These are phyloP conservation scores for Zygosaccharomyces rouxii DNA, from an alignment of 805 yeast species.

Conservation along the genomic window DNA sequence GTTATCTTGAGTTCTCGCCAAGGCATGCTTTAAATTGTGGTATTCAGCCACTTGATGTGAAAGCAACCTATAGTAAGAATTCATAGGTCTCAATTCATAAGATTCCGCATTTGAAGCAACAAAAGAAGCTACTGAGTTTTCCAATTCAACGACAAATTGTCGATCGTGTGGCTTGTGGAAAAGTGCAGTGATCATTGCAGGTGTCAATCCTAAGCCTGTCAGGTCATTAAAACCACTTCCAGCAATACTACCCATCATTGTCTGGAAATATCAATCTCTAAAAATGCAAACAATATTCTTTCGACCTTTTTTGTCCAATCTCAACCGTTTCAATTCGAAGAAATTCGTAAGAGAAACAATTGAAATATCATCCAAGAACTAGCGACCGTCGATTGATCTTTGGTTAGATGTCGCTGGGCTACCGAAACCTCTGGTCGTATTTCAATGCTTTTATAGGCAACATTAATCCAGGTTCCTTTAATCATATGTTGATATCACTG, in stretches of 20 bases:
- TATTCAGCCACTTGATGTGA: slow-evolving; percentile 70
- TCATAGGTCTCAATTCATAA: slow-evolving; percentile 49
- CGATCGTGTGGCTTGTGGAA: slow-evolving; percentile 44
- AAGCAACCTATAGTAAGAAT: slow-evolving; percentile 63
- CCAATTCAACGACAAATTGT: slow-evolving; percentile 46
- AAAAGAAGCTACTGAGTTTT: slow-evolving; percentile 44
- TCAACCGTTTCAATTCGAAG: not conserved
- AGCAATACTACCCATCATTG: not conserved
- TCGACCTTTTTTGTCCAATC: not conserved
- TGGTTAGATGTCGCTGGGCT: not conserved
- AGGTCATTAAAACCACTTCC: not conserved
- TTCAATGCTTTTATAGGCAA: not conserved
- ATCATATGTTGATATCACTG: not conserved
- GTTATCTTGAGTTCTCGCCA: slow-evolving; percentile 46
- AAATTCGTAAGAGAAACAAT: not conserved
- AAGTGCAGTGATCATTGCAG: slow-evolving; percentile 39
- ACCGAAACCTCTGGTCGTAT: not conserved
- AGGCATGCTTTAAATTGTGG: slow-evolving; percentile 54
- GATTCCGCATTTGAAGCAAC: slow-evolving; percentile 39
- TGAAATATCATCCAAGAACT: not conserved
- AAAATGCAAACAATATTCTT: too few species aligned
- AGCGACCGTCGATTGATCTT: not conserved
- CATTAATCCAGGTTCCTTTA: not conserved
- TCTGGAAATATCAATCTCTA: not conserved
- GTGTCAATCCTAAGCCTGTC: slow-evolving; percentile 21